These are phyloP conservation scores for Coemansia sp. DNA, from an alignment of 192 early-diverging fungal species.

Conservation along the genomic window DNA sequence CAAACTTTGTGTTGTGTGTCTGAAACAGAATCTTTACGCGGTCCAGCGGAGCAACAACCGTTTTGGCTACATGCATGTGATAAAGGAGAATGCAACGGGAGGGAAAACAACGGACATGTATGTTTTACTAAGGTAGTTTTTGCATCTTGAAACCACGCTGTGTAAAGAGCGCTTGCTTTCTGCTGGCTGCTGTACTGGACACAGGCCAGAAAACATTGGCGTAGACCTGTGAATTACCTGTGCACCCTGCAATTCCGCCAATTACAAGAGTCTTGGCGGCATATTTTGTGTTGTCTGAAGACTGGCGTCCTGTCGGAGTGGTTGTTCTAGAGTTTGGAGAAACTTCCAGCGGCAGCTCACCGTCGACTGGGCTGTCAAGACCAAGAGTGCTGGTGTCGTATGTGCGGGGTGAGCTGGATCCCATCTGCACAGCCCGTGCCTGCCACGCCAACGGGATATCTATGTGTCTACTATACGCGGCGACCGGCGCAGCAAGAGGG, in stretches of 20 bases:
- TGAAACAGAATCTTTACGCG: constrained; percentile 87
- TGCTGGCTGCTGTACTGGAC: neutral
- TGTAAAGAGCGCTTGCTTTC: too few relatives aligned
- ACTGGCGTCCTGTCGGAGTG: neutral
- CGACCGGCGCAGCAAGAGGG: neutral
- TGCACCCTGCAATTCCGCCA: constrained; percentile 55
- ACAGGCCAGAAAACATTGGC: neutral
- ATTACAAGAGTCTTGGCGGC: constrained; percentile 33
- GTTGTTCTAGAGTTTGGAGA: neutral
- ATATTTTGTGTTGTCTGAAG: constrained; percentile 30
- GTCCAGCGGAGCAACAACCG: constrained; percentile 77
- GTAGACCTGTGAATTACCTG: constrained; percentile 14
- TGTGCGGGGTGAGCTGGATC: neutral
- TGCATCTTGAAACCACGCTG: too few relatives aligned
- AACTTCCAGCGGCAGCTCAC: neutral
- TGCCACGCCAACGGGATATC: neutral
- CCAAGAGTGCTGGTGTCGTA: neutral
- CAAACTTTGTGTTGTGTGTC: constrained; percentile 70
- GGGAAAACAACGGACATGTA: neutral
- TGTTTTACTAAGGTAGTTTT: neutral
- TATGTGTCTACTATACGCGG: neutral
- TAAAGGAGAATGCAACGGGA: neutral
- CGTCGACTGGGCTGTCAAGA: neutral
- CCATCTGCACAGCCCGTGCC: constrained; percentile 1
- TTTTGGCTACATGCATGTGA: constrained; percentile 60